phyloP scores from a whole-genome alignment of 2,329 filamentous ascomycete species.

The Microascus cirrosus region DNA sequence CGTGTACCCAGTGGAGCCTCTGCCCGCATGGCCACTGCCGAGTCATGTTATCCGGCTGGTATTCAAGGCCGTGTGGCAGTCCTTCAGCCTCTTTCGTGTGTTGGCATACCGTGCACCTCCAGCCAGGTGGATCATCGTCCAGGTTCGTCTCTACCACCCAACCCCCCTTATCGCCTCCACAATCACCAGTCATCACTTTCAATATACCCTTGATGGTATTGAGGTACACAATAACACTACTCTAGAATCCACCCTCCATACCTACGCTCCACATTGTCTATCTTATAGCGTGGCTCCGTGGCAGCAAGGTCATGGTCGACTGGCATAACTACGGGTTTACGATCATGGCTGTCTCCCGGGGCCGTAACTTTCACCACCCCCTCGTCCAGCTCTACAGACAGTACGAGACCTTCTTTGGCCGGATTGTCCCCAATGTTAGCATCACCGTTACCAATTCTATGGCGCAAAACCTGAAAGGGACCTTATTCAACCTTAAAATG shows the following conservation, averaged over 20 bases:
- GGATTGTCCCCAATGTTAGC: conserved; percentile 56
- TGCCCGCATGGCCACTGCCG: conserved; percentile 56
- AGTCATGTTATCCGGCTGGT: conserved; percentile 6
- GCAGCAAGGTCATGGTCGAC: conserved; percentile 77
- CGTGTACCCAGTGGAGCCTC: conserved; percentile 57
- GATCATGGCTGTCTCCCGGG: conserved; percentile 57
- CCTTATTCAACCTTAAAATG: conserved; percentile 53
- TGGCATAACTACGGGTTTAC: conserved; percentile 99
- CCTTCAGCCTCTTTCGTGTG: conserved; percentile 57
- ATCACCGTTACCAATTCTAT: conserved; percentile 88
- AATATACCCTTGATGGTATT: too few species aligned
- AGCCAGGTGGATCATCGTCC: conserved; percentile 75
- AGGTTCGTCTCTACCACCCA: conserved; percentile 30
- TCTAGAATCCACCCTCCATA: conserved; percentile 85
- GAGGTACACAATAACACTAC: neutral
- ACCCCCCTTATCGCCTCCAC: neutral
- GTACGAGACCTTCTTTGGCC: conserved; percentile 68
- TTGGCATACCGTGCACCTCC: conserved; percentile 67
- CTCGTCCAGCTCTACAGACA: conserved; percentile 66
- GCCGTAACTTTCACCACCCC: conserved; percentile 43
- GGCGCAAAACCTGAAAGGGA: conserved; percentile 54
- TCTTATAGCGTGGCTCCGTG: conserved; percentile 61
- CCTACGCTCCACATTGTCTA: conserved; percentile 73
- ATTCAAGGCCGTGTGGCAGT: conserved; percentile 11
- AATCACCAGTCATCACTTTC: too few species aligned